These are phyloP conservation scores for Chrysanthemum makinoi DNA, from an alignment of 129 eudicot genomes.

Conservation along the genomic window DNA sequence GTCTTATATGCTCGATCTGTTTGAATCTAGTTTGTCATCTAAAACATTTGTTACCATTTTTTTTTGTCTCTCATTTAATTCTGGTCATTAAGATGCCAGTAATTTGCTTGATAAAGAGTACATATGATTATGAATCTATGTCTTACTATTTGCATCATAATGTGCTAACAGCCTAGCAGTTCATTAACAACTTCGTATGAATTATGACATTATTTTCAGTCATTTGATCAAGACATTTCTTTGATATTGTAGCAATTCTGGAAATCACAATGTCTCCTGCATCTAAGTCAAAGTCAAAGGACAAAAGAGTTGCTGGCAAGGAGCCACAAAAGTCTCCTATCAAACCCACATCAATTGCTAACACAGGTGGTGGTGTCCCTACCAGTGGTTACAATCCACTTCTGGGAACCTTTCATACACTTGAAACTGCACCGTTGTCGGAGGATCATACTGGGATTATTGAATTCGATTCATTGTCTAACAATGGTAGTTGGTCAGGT, in stretches of 20 bases:
- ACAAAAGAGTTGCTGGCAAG: conserved; percentile 62
- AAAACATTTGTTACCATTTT: neutral
- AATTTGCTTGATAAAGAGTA: too few species aligned
- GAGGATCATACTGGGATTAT: conserved; percentile 55
- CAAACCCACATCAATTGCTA: conserved; percentile 48
- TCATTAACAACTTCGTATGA: too few species aligned
- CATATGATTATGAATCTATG: too few species aligned
- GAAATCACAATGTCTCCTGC: conserved; percentile 46
- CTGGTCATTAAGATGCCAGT: too few species aligned
- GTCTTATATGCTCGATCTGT: neutral
- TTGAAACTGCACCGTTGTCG: conserved; percentile 31
- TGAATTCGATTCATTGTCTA: conserved; percentile 64
- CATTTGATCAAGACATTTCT: neutral
- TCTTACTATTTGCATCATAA: too few species aligned
- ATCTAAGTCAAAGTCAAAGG: conserved; percentile 66
- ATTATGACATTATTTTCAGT: conserved; percentile 6
- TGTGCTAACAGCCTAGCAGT: too few species aligned
- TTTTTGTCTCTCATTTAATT: neutral
- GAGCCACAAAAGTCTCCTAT: conserved; percentile 54
- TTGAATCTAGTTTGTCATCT: neutral
- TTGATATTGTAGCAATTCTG: conserved; percentile 26
- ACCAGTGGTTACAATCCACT: conserved; percentile 78
- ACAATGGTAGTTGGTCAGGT: conserved; percentile 83
- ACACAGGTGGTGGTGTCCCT: conserved; percentile 31
- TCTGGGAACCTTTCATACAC: conserved; percentile 66